These are phyloP conservation scores for Leptomonas pyrrhocoris DNA, from an alignment of 208 protist species.

Conservation along the genomic window DNA sequence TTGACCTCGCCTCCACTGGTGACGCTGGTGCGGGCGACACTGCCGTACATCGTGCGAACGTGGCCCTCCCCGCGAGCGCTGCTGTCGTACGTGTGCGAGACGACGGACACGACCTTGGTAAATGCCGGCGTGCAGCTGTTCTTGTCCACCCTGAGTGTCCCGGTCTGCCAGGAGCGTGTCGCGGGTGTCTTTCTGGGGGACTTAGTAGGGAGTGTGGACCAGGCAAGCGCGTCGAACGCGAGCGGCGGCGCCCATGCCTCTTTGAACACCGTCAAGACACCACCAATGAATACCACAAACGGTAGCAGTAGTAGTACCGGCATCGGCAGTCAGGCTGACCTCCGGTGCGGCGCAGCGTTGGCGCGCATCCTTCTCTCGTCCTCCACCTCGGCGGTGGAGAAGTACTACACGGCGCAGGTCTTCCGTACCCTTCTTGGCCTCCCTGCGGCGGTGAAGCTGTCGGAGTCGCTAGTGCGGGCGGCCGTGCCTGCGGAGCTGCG, in stretches of 20 bases:
- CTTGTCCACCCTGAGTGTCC: constrained; percentile 37
- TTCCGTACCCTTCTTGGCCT: constrained; percentile 47
- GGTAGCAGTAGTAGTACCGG: not conserved
- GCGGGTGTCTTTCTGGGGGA: constrained; percentile 25
- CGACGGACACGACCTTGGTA: constrained; percentile 57
- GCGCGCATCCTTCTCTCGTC: constrained; percentile 35
- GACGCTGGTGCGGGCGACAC: constrained; percentile 27
- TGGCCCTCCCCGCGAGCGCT: constrained; percentile 55
- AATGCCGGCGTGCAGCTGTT: constrained; percentile 54
- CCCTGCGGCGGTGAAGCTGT: constrained; percentile 33
- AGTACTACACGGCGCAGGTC: constrained; percentile 80
- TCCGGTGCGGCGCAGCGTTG: constrained; percentile 30
- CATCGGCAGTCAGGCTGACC: not conserved
- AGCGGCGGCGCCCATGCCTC: not conserved
- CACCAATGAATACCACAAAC: not conserved
- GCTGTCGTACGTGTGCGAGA: constrained; percentile 62
- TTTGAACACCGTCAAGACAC: not conserved
- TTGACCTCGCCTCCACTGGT: constrained; percentile 13
- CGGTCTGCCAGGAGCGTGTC: constrained; percentile 17
- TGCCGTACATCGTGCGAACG: constrained; percentile 20
- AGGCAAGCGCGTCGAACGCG: no score
- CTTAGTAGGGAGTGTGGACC: not conserved
- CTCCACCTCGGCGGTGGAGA: constrained; percentile 29
- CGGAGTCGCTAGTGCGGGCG: constrained; percentile 11
- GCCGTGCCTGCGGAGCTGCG: constrained; percentile 26